These are phyloP conservation scores for Leucosporidium yakuticum DNA, from an alignment of 768 basidiomycete genomes.

Conservation along the genomic window DNA sequence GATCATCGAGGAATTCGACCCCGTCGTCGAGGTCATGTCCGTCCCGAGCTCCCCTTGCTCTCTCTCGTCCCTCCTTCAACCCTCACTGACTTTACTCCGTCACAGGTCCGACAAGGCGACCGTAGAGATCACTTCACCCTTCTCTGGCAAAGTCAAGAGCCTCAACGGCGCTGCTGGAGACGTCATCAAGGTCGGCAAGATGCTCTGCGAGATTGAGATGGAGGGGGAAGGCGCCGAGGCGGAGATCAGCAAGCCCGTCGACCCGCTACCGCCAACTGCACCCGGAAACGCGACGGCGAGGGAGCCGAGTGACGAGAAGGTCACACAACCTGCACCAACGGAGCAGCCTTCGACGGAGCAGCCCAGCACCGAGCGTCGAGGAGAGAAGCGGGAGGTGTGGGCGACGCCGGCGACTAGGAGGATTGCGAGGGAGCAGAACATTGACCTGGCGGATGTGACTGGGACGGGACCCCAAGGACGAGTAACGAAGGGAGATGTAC, in stretches of 20 bases:
- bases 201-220: conserved; percentile 69
- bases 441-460: conserved; percentile 58
- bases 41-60: neutral
- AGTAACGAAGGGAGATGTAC: conserved; percentile 65
- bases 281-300: too few relatives aligned
- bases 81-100: neutral
- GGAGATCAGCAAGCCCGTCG: neutral
- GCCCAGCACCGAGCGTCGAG: neutral
- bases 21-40: conserved; percentile 62
- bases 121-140: conserved; percentile 85
- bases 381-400: conserved; percentile 45
- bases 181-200: conserved; percentile 65
- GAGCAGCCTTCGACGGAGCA: too few relatives aligned
- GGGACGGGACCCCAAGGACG: conserved; percentile 71
- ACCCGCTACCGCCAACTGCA: neutral
- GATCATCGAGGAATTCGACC: conserved; percentile 55
- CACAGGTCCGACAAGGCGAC: conserved; percentile 77
- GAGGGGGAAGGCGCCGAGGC: conserved; percentile 12
- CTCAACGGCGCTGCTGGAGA: conserved; percentile 73
- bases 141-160: conserved; percentile 65
- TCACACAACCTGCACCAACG: too few relatives aligned
- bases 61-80: neutral
- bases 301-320: too few relatives aligned
- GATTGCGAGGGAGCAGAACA: conserved; percentile 60
- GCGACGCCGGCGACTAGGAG: conserved; percentile 74